Evolutionary conservation across 2,329 filamentous ascomycete species (phyloP).

Genomic region (Fusarium sp.): DNA sequence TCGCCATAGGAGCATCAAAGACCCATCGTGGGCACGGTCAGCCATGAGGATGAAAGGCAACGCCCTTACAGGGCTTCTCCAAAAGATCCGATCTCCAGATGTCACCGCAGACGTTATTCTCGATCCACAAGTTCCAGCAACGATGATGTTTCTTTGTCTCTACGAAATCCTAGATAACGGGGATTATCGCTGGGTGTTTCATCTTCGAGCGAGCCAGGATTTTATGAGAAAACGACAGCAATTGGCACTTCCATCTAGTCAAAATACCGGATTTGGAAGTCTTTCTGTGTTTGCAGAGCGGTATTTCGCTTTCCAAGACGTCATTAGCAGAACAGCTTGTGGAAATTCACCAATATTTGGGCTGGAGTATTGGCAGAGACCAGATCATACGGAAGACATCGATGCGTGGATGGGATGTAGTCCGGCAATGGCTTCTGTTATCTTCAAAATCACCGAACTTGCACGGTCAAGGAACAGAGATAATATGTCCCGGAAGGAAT

Average conservation of each 20-base stretch:
- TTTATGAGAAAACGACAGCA: slow-evolving; percentile 56
- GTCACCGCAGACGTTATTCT: slow-evolving; percentile 32
- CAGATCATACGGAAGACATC: slow-evolving; percentile 22
- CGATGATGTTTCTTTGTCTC: slow-evolving; percentile 45
- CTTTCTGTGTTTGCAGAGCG: slow-evolving; percentile 55
- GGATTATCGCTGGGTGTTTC: slow-evolving; percentile 58
- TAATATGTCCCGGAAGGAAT: not conserved
- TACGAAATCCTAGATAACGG: slow-evolving; percentile 44
- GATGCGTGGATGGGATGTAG: slow-evolving; percentile 64
- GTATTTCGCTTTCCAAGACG: slow-evolving; percentile 65
- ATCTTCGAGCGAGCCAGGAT: slow-evolving; percentile 61
- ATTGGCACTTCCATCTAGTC: slow-evolving; percentile 31
- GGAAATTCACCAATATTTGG: slow-evolving; percentile 61
- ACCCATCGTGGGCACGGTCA: slow-evolving; percentile 28
- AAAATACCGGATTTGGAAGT: slow-evolving; percentile 1
- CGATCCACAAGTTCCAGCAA: slow-evolving; percentile 38
- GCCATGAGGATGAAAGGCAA: slow-evolving; percentile 43
- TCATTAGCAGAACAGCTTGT: slow-evolving; percentile 63
- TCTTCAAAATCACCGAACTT: slow-evolving; percentile 62
- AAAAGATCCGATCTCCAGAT: slow-evolving; percentile 25
- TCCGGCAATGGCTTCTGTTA: slow-evolving; percentile 58
- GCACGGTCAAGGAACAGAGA: slow-evolving; percentile 50
- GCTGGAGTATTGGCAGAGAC: slow-evolving; percentile 59
- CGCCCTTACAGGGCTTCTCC: slow-evolving; percentile 1
- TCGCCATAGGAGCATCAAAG: slow-evolving; percentile 37